phyloP scores from a whole-genome alignment of 805 yeast species.

The Blastobotrys muscicola region DNA sequence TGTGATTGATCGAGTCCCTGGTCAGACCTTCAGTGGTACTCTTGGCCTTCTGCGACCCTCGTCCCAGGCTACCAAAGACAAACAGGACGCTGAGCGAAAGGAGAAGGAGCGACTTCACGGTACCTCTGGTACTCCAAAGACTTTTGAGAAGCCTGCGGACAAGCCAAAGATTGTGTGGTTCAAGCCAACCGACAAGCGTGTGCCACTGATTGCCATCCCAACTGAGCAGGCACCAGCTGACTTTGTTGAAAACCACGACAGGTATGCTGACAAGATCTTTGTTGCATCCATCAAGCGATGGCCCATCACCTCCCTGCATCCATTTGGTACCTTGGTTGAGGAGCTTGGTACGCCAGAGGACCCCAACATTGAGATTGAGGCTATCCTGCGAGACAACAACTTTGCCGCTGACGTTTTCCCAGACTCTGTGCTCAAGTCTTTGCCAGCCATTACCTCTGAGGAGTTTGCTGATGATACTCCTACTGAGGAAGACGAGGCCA shows the following conservation, averaged over 20 bases:
- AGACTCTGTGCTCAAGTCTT: slow-evolving; percentile 27
- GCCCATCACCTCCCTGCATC: slow-evolving; percentile 98
- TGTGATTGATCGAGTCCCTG: slow-evolving; percentile 93
- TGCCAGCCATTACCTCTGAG: slow-evolving; percentile 12
- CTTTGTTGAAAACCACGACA: slow-evolving; percentile 85
- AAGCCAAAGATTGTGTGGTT: slow-evolving; percentile 98
- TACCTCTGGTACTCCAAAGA: slow-evolving; percentile 1
- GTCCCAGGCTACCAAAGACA: slow-evolving; percentile 80
- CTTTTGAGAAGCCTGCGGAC: slow-evolving; percentile 16
- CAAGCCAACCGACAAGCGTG: slow-evolving; percentile 96
- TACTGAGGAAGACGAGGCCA: slow-evolving; percentile 20
- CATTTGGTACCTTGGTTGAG: slow-evolving; percentile 88
- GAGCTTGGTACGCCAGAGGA: slow-evolving; percentile 77
- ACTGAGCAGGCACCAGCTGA: slow-evolving; percentile 97
- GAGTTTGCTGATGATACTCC: slow-evolving; percentile 5
- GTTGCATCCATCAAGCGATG: slow-evolving; percentile 96
- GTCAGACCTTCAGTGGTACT: slow-evolving; percentile 92
- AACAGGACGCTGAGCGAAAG: slow-evolving; percentile 31
- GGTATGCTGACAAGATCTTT: slow-evolving; percentile 70
- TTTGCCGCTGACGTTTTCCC: slow-evolving; percentile 34
- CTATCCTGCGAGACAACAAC: slow-evolving; percentile 66
- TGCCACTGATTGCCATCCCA: slow-evolving; percentile 95
- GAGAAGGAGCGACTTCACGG: slow-evolving; percentile 5
- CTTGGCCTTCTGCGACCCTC: slow-evolving; percentile 91
- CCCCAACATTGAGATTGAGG: slow-evolving; percentile 69